Base-by-base conservation (phyloP, 1,284 basidiomycete genomes). In the Apiotrichum laibachii region DNA sequence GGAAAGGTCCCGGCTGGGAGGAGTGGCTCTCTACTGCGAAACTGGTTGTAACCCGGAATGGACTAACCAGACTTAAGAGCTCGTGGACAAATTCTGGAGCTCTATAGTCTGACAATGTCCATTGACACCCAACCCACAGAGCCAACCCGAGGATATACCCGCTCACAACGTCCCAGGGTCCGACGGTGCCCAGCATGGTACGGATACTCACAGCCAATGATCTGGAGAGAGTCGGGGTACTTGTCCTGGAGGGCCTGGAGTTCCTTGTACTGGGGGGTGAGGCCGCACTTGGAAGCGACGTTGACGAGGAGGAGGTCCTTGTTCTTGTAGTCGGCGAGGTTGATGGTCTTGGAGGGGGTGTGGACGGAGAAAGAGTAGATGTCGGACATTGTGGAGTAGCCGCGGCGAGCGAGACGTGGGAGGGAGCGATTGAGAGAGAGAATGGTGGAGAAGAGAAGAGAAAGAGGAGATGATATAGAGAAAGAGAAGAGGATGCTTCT, bases 261-360 rank as follows among this genome's bases (percentile, higher is more conserved):
- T 64, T 89, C 89, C 72, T 85, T 88, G 79, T 93, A 93, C 77
- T 95, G 92, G 11, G 89, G 88, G 8, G 90, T 92, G 70, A 93
- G 90, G 35, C 91, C 76, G 55, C 77, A 79, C 57, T 75, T 74
- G 62, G 67, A 70, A 21, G 77, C 77, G 47, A 77, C 76, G 59
- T 79, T 79, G 68, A 79, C 77, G 45, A 79, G 71, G 26, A 79
- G 59, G 35, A 79, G 64, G 18, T 69, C 68, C 70, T 77, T 74
- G 67, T 70, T 71, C 60, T 77, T 73, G 65, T 63, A 61, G n/a
- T 75, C 70, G 12, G 65, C 52, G 26, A 78, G 65, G 33, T 71
- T 62, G 56, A 77, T 56, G 11, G 65, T 59, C 11, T 63, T 62
- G 59, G 72, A 73, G 50, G 73, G 70, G 10, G 72, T 65, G 54